Evolutionary conservation across 2,329 filamentous ascomycete species (phyloP), one percentile per base, ranked within the genome.

Genomic region (Fusarium coicis): DNA sequence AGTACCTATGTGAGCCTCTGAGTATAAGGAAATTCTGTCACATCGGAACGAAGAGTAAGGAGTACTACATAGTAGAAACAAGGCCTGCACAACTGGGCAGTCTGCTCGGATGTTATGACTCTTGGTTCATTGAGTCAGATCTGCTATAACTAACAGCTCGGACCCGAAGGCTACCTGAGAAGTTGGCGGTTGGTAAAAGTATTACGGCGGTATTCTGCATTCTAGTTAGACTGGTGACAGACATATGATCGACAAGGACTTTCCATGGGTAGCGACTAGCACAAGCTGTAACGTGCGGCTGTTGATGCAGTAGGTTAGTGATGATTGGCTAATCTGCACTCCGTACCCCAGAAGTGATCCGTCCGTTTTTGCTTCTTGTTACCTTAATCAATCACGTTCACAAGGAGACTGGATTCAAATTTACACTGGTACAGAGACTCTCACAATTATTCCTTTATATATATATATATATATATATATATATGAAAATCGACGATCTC

Each of bases 191-290:
- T 26, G 37, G 57, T 53, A 36, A 16, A 36, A 36, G 34, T 36
- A 21, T 19, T 21, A 34, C 26, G 36, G 37, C 26, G 36, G 37
- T 18, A 23, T 56, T 36, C 49, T 44, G 37, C 15, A 44, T 37
- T 34, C 39, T 30, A 26, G 26, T 26, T 26, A 26, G 30, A 18
- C 30, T 56, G 40, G 73, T 64, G 37, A 61, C 50, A 72, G 37
- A 59, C 47, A 66, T 47, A 64, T 57, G 74, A 76, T 76, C 72
- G 63, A 74, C 74, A 60, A 57, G 56, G 61, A 40, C 56, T 63
- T 68, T 74, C 72, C 63, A 63, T 60, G 63, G 63, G 63, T 63
- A 56, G 50, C 46, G 60, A 55, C 65, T 74, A 68, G 54, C 52
- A 64, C 30, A 42, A 57, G 66, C 63, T 68, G 63, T 34, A 63